Base-by-base conservation (phyloP, 2,329 filamentous ascomycete species). In the Teratosphaeria zuluensis region DNA sequence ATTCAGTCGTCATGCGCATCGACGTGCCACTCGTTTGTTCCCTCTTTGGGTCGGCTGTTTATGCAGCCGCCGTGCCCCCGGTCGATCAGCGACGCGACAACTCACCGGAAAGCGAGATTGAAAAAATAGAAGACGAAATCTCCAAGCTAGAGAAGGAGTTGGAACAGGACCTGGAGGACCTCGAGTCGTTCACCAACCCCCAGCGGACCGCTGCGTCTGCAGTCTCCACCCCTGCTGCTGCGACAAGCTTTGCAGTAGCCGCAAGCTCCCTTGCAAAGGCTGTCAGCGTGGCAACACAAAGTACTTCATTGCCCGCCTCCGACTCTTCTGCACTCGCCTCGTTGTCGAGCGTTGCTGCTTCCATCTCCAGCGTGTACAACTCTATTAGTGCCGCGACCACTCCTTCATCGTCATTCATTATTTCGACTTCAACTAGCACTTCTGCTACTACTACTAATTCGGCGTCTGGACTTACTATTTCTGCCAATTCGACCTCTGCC, bases 1-100 rank as follows among this genome's bases (percentile, higher is more conserved):
- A 21, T 28, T 46, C 54, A n/a, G 54, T 48, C 55, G 48, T 33
- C 32, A 65, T 65, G 63, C 62, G 58, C 51, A 58, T 62, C 58
- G 61, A 62, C 59, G 53, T 62, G 61, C 62, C 65, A 61, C 58
- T 67, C 63, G 51, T 66, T 63, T 58, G 56, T 56, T 48, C 61
- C 56, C 53, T 63, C 12, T 56, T 64, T 46, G 63, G 59, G 14
- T n/a, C 56, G 42, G 60, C 58, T 52, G 63, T 58, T 54, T 35
- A 57, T 76, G 59, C 63, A 42, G 62, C 64, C 19, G 51, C 30
- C n/a, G 35, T 54, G 11, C 56, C 12, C 21, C 51, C 38, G 9
- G 30, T 35, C 9, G 14, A 42, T 30, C n/a, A 31, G 30, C 51
- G 21, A 28, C 28, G 14, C 52, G 21, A 38, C 24, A 6, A 19